Base-by-base conservation (phyloP, 2,329 filamentous ascomycete genomes). In the Penicillium hordei region DNA sequence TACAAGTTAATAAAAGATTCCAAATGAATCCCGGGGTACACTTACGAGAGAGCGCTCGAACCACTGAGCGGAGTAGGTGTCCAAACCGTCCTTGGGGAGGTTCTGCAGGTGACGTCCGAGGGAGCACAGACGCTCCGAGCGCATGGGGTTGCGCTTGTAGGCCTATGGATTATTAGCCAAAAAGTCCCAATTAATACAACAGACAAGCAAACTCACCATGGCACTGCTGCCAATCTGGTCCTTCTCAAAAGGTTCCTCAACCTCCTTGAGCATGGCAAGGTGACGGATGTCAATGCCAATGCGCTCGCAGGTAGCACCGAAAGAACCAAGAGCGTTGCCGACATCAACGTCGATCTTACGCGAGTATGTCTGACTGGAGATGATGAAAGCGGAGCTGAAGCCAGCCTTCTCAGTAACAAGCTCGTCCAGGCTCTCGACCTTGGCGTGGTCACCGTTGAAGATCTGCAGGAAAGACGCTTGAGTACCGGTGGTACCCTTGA, bases 241-340 rank as follows among this genome's bases (percentile, higher is more conserved):
- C 67, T 86, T 86, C 77, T 93, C 89, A 66, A 91, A 90, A 0
- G 90, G 90, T 79, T 93, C 90, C 71, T 95, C 92, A 58, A 94
- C 80, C 75, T 95, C 91, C 81, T 96, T 95, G 76, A 86, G 83
- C 68, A 83, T 81, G 6, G 88, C 88, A 48, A 93, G 79, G 70
- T 90, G 87, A 48, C 89, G 82, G 64, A 94, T 89, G 67, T 93
- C 89, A 46, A 83, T 82, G 48, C 85, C 84, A 60, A 95, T 93
- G 59, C 88, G 85, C 70, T 90, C 84, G 49, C 86, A 89, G 0
- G 90, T 91, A n/a, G 90, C 83, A 25, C 90, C 92, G 51, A 96
- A 86, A 1, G 86, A 90, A 33, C 84, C 82, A 34, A 96, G 79
- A n/a, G 89, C 90, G 70, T 94, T 93, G 67, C 87, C 83, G n/a